Evolutionary conservation across 139 green algal genomes (phyloP).

Genomic region (Picochlorum sp.): DNA sequence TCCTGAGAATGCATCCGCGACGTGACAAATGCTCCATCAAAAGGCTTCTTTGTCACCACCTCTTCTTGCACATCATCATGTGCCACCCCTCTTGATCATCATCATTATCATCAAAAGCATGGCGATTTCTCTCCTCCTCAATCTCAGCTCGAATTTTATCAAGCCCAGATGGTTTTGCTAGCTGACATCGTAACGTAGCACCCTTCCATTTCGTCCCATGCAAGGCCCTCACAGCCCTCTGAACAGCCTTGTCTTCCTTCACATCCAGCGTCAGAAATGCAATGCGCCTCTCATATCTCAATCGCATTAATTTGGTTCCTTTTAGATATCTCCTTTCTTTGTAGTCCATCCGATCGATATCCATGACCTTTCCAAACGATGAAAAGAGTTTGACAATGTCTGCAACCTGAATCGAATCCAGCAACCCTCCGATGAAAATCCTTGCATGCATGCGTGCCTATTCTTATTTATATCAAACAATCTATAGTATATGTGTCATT

Average conservation of each 20-base stretch:
- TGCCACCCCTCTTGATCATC: background rate
- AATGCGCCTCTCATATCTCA: constrained; percentile 29
- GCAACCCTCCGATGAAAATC: constrained; percentile 45
- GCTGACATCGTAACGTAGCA: constrained; percentile 21
- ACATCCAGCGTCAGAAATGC: constrained; percentile 40
- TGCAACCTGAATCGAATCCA: constrained; percentile 7
- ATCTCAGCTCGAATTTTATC: constrained; percentile 4
- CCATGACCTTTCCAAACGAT: constrained; percentile 40
- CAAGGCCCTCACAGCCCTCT: constrained; percentile 27
- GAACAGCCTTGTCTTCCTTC: constrained; percentile 29
- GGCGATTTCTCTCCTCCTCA: background rate
- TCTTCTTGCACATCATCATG: background rate
- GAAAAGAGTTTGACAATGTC: constrained; percentile 40
- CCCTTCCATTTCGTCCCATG: constrained; percentile 51
- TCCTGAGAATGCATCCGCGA: background rate
- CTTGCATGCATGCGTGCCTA: constrained; percentile 7
- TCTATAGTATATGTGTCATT: too few relatives aligned
- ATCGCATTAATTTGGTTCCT: too few relatives aligned
- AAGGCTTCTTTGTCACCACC: too few relatives aligned
- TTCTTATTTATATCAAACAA: too few relatives aligned
- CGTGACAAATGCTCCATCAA: background rate
- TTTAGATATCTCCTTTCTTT: constrained; percentile 23
- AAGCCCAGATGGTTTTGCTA: constrained; percentile 10
- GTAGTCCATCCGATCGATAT: constrained; percentile 15
- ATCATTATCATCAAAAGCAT: background rate